Evolutionary conservation across 2,329 filamentous ascomycete species (phyloP).

Genomic region (Alternaria gaisen): DNA sequence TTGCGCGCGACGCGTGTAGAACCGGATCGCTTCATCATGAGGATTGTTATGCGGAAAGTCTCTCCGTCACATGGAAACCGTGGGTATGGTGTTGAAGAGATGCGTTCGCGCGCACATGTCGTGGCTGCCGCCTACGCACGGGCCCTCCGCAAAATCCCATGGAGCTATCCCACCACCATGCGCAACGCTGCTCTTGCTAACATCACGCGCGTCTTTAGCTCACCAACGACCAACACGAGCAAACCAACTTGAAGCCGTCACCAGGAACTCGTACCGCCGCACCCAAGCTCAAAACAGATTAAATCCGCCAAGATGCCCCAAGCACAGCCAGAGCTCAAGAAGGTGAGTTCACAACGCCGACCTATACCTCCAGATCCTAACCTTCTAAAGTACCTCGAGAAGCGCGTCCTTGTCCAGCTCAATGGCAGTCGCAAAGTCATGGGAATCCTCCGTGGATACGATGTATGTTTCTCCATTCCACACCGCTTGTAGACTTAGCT

Average conservation of each 20-base stretch:
- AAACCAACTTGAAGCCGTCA: slow-evolving; percentile 1
- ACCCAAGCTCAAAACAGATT: slow-evolving; percentile 7
- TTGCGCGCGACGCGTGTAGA: slow-evolving; percentile 75
- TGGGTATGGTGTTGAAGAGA: background rate
- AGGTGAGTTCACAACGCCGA: slow-evolving; percentile 65
- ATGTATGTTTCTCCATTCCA: slow-evolving; percentile 68
- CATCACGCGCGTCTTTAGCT: slow-evolving; percentile 22
- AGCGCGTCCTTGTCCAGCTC: slow-evolving; percentile 95
- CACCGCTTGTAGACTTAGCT: background rate
- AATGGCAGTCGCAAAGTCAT: slow-evolving; percentile 98
- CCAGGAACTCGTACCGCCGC: background rate
- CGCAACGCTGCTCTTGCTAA: slow-evolving; percentile 18
- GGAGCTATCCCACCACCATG: slow-evolving; percentile 32
- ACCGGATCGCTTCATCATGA: slow-evolving; percentile 65
- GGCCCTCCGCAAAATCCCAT: slow-evolving; percentile 29
- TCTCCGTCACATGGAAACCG: background rate
- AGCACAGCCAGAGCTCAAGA: slow-evolving; percentile 98
- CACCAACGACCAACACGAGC: slow-evolving; percentile 13
- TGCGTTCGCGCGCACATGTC: slow-evolving; percentile 23
- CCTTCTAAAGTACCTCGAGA: slow-evolving; percentile 87
- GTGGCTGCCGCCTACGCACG: slow-evolving; percentile 19
- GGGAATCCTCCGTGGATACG: slow-evolving; percentile 91
- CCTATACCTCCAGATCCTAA: slow-evolving; percentile 27
- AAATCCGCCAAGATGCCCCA: slow-evolving; percentile 79
- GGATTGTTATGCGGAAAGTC: background rate